Percentiles rank a stretch among this genome's conserved stretches.
Evolutionary conservation across 306 rosid species (phyloP).

Genomic region (Bauhinia variegata): DNA sequence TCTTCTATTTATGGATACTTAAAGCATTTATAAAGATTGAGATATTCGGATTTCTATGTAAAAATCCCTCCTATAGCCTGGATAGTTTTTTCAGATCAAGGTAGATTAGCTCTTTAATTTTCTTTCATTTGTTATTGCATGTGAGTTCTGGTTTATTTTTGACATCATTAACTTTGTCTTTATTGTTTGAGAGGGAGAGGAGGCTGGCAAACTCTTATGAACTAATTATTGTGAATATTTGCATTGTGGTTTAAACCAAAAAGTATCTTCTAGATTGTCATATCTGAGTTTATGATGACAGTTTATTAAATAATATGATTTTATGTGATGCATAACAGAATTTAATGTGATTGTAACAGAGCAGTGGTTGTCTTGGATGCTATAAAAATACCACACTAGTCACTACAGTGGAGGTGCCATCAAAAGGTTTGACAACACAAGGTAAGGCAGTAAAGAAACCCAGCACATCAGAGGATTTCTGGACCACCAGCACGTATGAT

Average conservation of each 20-base stretch:
- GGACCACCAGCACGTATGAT: slow-evolving; percentile 93
- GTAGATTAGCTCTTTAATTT: too few species aligned
- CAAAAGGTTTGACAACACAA: slow-evolving; percentile 40
- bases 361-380: slow-evolving; percentile 98
- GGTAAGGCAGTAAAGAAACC: slow-evolving; percentile 49
- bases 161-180: neutral
- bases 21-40: too few species aligned
- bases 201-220: neutral
- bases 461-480: slow-evolving; percentile 73
- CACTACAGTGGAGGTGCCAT: slow-evolving; percentile 45
- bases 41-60: too few species aligned
- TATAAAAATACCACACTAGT: slow-evolving; percentile 51
- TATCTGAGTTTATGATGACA: slow-evolving; percentile 20
- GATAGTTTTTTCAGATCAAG: too few species aligned
- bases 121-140: too few species aligned
- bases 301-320: slow-evolving; percentile 12
- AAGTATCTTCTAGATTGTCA: slow-evolving; percentile 26
- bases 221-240: neutral
- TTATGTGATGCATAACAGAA: slow-evolving; percentile 69
- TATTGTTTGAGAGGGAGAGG: neutral
- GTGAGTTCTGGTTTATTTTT: too few species aligned
- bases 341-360: slow-evolving; percentile 81
- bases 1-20: too few species aligned
- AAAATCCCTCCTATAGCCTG: too few species aligned
- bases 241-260: slow-evolving; percentile 15